Evolutionary conservation across 2,329 filamentous ascomycete genomes (phyloP).

Genomic region (Rasamsonia emersonii): DNA sequence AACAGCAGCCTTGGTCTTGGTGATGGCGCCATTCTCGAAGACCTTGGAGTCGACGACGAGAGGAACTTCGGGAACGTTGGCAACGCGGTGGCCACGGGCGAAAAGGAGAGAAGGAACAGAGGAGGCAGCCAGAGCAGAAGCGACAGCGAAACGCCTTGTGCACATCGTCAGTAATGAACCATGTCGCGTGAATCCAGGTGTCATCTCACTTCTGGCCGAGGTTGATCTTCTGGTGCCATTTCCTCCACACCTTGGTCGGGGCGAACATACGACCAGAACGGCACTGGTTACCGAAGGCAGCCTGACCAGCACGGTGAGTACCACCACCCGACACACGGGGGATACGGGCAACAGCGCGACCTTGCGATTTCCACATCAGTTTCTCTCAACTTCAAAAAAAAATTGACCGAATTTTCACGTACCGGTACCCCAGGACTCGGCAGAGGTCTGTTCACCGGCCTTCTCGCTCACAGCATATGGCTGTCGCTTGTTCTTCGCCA

Average conservation of each 20-base stretch:
- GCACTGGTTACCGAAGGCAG: conserved; percentile 99
- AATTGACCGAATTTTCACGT: conserved; percentile 37
- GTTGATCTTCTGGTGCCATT: conserved; percentile 99
- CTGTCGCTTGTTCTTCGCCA: conserved; percentile 99
- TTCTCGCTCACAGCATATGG: conserved; percentile 99
- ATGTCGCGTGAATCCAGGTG: not conserved
- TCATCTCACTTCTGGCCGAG: conserved; percentile 79
- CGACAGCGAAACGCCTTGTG: conserved; percentile 84
- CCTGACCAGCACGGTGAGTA: conserved; percentile 99
- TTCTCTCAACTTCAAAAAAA: conserved; percentile 8
- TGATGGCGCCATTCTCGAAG: conserved; percentile 69
- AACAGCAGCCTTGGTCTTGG: conserved; percentile 83
- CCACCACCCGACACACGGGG: conserved; percentile 99
- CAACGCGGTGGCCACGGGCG: conserved; percentile 94
- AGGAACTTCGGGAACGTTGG: conserved; percentile 86
- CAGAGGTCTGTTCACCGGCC: conserved; percentile 99
- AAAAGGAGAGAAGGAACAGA: conserved; percentile 90
- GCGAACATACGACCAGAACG: conserved; percentile 99
- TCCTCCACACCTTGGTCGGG: conserved; percentile 99
- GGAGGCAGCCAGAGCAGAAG: conserved; percentile 93
- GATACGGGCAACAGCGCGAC: conserved; percentile 99
- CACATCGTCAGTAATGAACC: conserved; percentile 9
- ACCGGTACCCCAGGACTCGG: conserved; percentile 99
- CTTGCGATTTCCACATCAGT: conserved; percentile 39
- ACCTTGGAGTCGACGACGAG: conserved; percentile 88